Evolutionary conservation across 257 asterid species (phyloP).

Genomic region (Primulina huaijiensis): DNA sequence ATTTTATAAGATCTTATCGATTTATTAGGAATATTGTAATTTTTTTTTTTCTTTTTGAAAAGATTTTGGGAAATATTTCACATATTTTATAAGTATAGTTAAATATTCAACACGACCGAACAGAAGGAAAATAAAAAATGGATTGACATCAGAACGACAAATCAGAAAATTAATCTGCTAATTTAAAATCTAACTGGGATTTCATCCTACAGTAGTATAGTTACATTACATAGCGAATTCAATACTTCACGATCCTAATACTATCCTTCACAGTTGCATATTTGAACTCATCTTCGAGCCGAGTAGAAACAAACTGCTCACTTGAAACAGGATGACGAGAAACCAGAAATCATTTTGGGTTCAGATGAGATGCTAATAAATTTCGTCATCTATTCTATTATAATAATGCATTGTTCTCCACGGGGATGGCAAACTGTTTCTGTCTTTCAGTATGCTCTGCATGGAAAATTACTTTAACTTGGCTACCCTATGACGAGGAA

Average conservation of each 20-base stretch:
- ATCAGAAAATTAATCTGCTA: not conserved
- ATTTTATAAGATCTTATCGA: no score
- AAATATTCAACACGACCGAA: no score
- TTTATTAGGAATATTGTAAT: no score
- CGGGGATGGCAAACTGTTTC: slow-evolving; percentile 13
- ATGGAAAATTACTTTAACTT: slow-evolving; percentile 33
- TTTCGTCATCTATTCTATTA: not conserved
- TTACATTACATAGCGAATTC: not conserved
- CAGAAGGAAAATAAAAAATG: not conserved
- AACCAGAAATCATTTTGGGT: not conserved
- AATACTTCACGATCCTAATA: no score
- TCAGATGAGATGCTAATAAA: not conserved
- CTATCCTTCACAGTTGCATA: not conserved
- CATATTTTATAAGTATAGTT: no score
- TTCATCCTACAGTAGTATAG: not conserved
- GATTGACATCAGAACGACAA: not conserved
- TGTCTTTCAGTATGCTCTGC: slow-evolving; percentile 30
- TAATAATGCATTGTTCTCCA: slow-evolving; percentile 10
- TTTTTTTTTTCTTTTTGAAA: no score
- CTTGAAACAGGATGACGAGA: not conserved
- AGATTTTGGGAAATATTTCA: no score
- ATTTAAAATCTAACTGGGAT: not conserved
- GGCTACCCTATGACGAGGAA: slow-evolving; percentile 17
- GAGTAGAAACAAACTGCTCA: not conserved
- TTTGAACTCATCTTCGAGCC: not conserved